Conservation (phyloP, 257 asterid species). For the Przewalskia tangutica region DNA sequence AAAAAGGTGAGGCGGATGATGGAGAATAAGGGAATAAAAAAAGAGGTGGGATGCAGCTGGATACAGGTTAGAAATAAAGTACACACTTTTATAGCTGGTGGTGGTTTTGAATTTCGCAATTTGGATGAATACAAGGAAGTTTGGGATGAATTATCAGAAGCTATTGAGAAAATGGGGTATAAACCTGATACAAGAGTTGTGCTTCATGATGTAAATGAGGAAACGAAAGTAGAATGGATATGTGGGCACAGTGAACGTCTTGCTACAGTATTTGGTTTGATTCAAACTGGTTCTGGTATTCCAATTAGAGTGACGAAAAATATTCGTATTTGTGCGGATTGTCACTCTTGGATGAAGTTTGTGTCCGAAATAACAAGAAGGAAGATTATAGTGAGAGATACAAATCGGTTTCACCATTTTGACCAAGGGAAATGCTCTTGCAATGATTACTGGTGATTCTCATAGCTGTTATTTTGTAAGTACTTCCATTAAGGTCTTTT, state of each 20-base stretch:
- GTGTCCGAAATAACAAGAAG: conserved; percentile 10
- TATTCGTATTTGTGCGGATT: conserved; percentile 41
- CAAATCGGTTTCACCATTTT: conserved; percentile 22
- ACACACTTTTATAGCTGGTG: conserved; percentile 35
- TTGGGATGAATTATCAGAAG: conserved; percentile 22
- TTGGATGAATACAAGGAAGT: conserved; percentile 27
- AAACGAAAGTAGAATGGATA: conserved; percentile 33
- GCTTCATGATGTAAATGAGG: conserved; percentile 34
- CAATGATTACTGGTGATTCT: conserved; percentile 20
- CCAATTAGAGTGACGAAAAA: conserved; percentile 46
- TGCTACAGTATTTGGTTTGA: conserved; percentile 31
- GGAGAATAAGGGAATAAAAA: conserved; percentile 33
- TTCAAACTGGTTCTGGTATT: conserved; percentile 24
- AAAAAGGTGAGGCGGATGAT: conserved; percentile 29
- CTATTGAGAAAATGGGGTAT: conserved; percentile 31
- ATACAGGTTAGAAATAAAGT: conserved; percentile 24
- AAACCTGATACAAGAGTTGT: conserved; percentile 28
- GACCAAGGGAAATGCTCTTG: conserved; percentile 19
- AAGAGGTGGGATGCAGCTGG: conserved; percentile 43
- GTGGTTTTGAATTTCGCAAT: conserved; percentile 30
- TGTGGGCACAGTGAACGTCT: conserved; percentile 47
- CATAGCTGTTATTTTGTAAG: background rate
- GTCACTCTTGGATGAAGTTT: conserved; percentile 25
- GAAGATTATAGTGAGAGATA: conserved; percentile 20
- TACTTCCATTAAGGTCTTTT: background rate